Percentiles rank a stretch among this genome's conserved stretches.
Conservation (phyloP, 1,139 yeast species). For the Taiozyma sp. region DNA sequence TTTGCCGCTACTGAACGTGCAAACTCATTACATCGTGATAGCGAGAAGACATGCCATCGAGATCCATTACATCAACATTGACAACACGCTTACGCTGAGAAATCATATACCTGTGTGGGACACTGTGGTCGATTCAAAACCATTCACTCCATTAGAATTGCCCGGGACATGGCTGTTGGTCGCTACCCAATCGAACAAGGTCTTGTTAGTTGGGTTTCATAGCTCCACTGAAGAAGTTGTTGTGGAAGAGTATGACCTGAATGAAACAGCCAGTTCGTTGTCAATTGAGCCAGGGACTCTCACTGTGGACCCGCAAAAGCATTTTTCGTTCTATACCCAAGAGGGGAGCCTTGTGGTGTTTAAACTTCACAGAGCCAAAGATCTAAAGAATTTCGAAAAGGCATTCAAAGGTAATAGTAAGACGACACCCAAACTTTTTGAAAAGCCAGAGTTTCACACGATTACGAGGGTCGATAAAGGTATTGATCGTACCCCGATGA, state of each 20-base stretch:
- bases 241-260: constrained; percentile 12
- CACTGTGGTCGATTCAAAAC: constrained; percentile 11
- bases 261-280: constrained; percentile 6
- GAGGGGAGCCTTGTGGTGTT: constrained; percentile 16
- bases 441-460: constrained; percentile 7
- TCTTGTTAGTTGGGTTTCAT: constrained; percentile 13
- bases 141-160: constrained; percentile 9
- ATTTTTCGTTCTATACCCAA: constrained; percentile 11
- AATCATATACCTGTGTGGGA: constrained; percentile 12
- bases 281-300: constrained; percentile 13
- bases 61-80: constrained; percentile 1
- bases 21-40: constrained; percentile 9
- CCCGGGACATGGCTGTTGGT: constrained; percentile 14
- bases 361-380: constrained; percentile 5
- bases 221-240: constrained; percentile 4
- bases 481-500: constrained; percentile 12
- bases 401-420: constrained; percentile 5
- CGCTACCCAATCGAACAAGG: constrained; percentile 11
- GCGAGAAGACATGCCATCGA: constrained; percentile 13
- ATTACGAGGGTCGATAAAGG: constrained; percentile 8
- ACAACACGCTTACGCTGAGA: constrained; percentile 2
- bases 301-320: constrained; percentile 6
- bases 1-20: constrained; percentile 5
- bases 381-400: constrained; percentile 9
- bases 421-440: constrained; percentile 5